Base-by-base conservation (phyloP, 176 grass and related monocot species). In the Zoysia japonica region DNA sequence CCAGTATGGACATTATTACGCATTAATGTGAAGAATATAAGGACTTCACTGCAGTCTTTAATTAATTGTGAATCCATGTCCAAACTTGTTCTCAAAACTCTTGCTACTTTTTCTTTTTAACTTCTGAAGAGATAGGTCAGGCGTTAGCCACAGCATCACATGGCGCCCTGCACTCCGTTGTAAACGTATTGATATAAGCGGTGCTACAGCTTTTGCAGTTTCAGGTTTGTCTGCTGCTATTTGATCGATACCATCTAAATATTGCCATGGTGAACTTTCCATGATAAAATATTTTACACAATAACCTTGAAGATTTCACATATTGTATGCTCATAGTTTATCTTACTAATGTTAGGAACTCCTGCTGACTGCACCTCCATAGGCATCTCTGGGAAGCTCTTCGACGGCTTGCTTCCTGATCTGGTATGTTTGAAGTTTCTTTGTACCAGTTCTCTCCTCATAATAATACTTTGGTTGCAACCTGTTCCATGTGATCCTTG, bases 351-450 rank as follows among this genome's bases (percentile, higher is more conserved):
- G 17, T 11, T 71, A 99, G 96, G 96, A 78, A 99, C 52, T 89
- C 96, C 96, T 68, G 92, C 90, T 35, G 96, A 99, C 81, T 99
- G 92, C 39, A 83, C 96, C 59, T 95, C 92, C 65, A 80, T 99
- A 79, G 96, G 96, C 75, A 88, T 99, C 76, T 99, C 96, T 61
- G 96, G 96, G 13, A 93, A 99, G 66, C 88, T 99, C 63, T 99
- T 95, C 66, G 76, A 91, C 87, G 92, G 90, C 80, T 77, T 93
- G 52, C 43, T 93, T 84, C 96, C 96, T 85, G 92, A 99, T 84
- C 68, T 99, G 81, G 96, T 94, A 87, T 85, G 86, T 53, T 45
- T 56, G 44, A 39, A 71, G 52, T 68, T 81, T 79, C 40, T 78
- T 74, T 12, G 43, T 40, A n/a, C 63, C 5, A 56, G 28, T 28